Conservation (phyloP, 2,329 filamentous ascomycete genomes). For the Cryoendolithus antarcticus region DNA sequence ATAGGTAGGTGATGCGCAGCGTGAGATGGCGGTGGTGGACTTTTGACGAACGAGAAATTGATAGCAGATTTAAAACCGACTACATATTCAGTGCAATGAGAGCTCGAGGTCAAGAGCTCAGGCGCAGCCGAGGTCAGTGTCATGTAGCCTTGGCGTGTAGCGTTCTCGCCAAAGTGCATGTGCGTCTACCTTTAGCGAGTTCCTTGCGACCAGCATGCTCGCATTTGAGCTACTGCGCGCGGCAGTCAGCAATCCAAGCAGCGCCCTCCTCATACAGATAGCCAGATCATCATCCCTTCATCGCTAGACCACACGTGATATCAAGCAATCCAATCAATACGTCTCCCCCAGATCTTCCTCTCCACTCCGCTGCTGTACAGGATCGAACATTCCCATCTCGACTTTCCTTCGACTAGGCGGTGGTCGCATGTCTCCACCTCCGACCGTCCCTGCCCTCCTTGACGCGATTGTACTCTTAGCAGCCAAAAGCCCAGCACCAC, state of each 20-base stretch:
- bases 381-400: slow-evolving; percentile 2
- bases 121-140: no score
- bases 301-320: neutral
- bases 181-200: neutral
- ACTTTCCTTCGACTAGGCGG: slow-evolving; percentile 33
- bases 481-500: slow-evolving; percentile 30
- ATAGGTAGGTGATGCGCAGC: no score
- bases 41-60: no score
- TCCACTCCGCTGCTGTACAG: neutral
- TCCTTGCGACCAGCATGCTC: neutral
- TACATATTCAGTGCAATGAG: no score
- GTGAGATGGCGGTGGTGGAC: no score
- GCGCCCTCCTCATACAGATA: neutral
- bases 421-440: slow-evolving; percentile 29
- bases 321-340: slow-evolving; percentile 12
- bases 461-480: slow-evolving; percentile 10
- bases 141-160: no score
- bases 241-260: neutral
- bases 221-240: neutral
- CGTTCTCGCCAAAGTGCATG: neutral
- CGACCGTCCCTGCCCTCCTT: slow-evolving; percentile 14
- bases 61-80: no score
- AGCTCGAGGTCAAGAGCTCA: no score
- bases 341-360: slow-evolving; percentile 24
- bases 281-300: neutral